Evolutionary conservation across 164 flowering plant species (phyloP).

Genomic region (Magnolia changhungtana): DNA sequence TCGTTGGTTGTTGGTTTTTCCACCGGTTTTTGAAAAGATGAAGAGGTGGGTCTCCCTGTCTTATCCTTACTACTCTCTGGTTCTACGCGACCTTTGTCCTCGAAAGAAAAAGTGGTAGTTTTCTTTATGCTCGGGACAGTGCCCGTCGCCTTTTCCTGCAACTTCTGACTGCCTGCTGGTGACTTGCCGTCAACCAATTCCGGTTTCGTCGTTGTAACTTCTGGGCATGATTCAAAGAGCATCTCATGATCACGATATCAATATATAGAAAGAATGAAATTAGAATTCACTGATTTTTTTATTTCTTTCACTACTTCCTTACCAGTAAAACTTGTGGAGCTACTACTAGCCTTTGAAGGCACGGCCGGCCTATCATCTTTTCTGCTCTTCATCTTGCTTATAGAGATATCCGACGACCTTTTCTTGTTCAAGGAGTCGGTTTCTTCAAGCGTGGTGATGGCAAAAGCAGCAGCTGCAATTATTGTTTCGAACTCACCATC

Average conservation of each 20-base stretch:
- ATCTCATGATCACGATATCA: not conserved
- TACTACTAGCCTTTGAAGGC: conserved; percentile 16
- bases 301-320: conserved; percentile 13
- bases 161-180: conserved; percentile 1
- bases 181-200: conserved; percentile 15
- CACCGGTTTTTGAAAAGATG: conserved; percentile 13
- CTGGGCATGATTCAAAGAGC: conserved; percentile 24
- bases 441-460: conserved; percentile 30
- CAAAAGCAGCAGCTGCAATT: conserved; percentile 70
- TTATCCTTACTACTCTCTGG: not conserved
- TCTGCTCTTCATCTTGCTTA: conserved; percentile 17
- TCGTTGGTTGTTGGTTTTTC: not conserved
- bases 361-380: conserved; percentile 13
- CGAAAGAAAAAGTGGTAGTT: conserved; percentile 15
- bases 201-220: conserved; percentile 23
- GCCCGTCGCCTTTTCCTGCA: conserved; percentile 14
- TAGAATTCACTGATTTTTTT: not conserved
- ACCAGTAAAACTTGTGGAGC: conserved; percentile 17
- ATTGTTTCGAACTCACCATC: conserved; percentile 38
- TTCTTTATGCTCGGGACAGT: conserved; percentile 22
- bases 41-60: not conserved
- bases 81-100: not conserved
- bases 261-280: not conserved
- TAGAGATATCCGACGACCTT: not conserved
- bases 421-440: not conserved